A percentile compares a stretch with the other conserved stretches of the same genome.
These are phyloP conservation scores for Neurospora terricola DNA, from an alignment of 495 filamentous ascomycete species.

Conservation along the genomic window DNA sequence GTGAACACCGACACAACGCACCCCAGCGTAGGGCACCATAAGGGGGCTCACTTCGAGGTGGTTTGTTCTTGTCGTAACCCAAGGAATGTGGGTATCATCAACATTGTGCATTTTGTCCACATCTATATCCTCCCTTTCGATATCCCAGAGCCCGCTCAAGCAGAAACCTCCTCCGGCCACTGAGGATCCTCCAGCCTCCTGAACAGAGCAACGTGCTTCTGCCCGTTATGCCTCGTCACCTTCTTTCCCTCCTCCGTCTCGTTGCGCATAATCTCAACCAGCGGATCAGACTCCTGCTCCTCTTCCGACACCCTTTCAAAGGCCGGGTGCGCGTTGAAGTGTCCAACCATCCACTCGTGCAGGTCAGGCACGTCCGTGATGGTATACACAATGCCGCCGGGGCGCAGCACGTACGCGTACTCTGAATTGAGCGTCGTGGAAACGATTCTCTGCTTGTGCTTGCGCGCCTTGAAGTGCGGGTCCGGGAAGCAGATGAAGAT, in stretches of 20 bases:
- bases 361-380: conserved; percentile 96
- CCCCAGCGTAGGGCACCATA: not conserved
- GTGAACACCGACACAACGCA: not conserved
- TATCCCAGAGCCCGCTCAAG: not conserved
- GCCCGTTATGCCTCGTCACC: conserved; percentile 78
- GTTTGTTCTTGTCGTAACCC: not conserved
- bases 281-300: conserved; percentile 62
- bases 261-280: conserved; percentile 67
- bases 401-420: conserved; percentile 80
- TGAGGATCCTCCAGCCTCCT: conserved; percentile 68
- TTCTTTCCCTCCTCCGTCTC: conserved; percentile 98
- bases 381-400: conserved; percentile 82
- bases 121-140: not conserved
- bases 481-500: conserved; percentile 98
- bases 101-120: not conserved
- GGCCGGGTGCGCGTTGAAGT: conserved; percentile 62
- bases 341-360: conserved; percentile 81
- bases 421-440: conserved; percentile 80
- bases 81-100: not conserved
- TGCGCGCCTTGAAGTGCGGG: conserved; percentile 93
- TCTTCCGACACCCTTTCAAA: conserved; percentile 56
- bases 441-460: conserved; percentile 93
- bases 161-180: conserved; percentile 29
- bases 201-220: conserved; percentile 82
- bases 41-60: not conserved